Percentiles rank a stretch among this genome's conserved stretches.
phyloP scores from a whole-genome alignment of 169 alveolate species.

The Theileria orientalis region DNA sequence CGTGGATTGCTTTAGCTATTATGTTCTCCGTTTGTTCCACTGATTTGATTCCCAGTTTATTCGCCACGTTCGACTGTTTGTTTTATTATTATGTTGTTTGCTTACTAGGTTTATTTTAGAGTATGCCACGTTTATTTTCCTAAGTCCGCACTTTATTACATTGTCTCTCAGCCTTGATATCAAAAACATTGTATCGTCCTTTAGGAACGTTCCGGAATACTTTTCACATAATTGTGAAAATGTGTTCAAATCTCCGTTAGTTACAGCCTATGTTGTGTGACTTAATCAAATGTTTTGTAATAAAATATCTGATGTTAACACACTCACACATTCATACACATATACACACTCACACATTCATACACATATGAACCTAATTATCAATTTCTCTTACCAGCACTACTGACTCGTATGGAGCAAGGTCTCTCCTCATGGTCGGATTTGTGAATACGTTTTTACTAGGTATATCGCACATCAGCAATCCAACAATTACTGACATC shows the following conservation, averaged over 20 bases:
- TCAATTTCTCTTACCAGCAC: constrained; percentile 59
- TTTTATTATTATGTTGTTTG: background rate
- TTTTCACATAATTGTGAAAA: constrained; percentile 81
- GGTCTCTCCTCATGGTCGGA: constrained; percentile 79
- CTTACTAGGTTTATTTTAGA: constrained; percentile 85
- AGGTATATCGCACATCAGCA: constrained; percentile 96
- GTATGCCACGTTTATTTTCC: constrained; percentile 89
- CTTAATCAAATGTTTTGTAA: background rate
- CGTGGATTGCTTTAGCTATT: constrained; percentile 93
- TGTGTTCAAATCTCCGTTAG: constrained; percentile 88
- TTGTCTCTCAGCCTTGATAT: constrained; percentile 91
- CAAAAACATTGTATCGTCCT: constrained; percentile 87
- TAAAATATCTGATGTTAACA: too few species aligned
- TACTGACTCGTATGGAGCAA: constrained; percentile 87
- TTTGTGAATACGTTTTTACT: constrained; percentile 87
- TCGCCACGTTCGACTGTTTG: constrained; percentile 75
- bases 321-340: too few species aligned
- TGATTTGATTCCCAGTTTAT: constrained; percentile 86
- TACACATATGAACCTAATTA: background rate
- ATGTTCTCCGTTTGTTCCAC: constrained; percentile 89
- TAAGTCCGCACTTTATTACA: constrained; percentile 92
- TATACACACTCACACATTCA: too few species aligned
- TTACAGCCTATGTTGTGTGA: constrained; percentile 87
- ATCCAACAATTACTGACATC: constrained; percentile 89
- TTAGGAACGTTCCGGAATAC: constrained; percentile 73